Conservation (phyloP, 202 grass and related monocot species). For the Setaria viridis region DNA sequence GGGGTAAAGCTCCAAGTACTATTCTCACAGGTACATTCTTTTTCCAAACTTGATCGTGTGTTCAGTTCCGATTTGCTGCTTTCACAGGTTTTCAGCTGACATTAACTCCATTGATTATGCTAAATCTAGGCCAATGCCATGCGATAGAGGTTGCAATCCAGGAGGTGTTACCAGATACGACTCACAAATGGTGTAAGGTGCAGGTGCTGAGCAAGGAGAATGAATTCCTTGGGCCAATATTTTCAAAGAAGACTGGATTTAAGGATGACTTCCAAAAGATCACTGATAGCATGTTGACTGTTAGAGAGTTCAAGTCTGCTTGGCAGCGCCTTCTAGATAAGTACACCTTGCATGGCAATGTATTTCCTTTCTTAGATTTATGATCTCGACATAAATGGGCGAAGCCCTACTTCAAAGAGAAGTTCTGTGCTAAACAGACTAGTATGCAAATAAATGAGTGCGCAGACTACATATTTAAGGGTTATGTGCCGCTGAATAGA, state of each 20-base stretch:
- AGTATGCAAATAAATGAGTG: constrained; percentile 10
- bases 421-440: constrained; percentile 5
- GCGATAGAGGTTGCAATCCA: constrained; percentile 7
- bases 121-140: neutral
- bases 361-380: constrained; percentile 35
- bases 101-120: neutral
- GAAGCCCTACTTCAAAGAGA: neutral
- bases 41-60: constrained; percentile 1
- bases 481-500: neutral
- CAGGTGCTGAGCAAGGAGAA: constrained; percentile 12
- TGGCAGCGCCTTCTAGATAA: constrained; percentile 41
- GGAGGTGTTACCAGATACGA: constrained; percentile 29
- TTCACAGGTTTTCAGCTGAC: neutral
- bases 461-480: constrained; percentile 3
- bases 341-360: constrained; percentile 27
- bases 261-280: constrained; percentile 23
- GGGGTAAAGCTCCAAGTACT: constrained; percentile 47
- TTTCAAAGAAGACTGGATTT: constrained; percentile 15
- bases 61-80: neutral
- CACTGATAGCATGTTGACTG: constrained; percentile 31
- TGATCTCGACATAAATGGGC: constrained; percentile 24
- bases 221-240: constrained; percentile 19
- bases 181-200: constrained; percentile 32
- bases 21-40: constrained; percentile 29
- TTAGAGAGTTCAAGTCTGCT: constrained; percentile 25